phyloP scores from a whole-genome alignment of 2,329 filamentous ascomycete species.

The Beauveria sp. region DNA sequence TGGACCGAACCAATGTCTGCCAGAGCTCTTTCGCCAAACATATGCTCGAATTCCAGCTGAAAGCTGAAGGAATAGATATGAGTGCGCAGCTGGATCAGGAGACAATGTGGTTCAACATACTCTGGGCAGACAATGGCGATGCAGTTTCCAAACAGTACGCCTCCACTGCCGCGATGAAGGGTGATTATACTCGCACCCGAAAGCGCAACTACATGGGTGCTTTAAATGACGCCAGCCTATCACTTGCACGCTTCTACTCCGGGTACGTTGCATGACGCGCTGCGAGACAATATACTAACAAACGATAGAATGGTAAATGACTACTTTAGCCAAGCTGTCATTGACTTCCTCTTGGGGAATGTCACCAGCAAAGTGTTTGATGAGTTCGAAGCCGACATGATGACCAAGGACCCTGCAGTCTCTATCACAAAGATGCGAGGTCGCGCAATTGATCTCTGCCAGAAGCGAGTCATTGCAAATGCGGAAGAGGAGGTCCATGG shows the following conservation, averaged over 20 bases:
- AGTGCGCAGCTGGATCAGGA: conserved; percentile 67
- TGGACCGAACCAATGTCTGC: conserved; percentile 92
- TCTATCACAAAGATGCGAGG: conserved; percentile 79
- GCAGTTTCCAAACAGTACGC: conserved; percentile 94
- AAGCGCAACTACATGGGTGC: conserved; percentile 89
- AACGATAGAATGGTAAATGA: conserved; percentile 83
- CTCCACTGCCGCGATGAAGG: conserved; percentile 90
- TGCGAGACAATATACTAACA: conserved; percentile 1
- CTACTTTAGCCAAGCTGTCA: conserved; percentile 90
- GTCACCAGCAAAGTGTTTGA: conserved; percentile 80
- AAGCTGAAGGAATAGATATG: conserved; percentile 67
- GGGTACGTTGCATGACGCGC: conserved; percentile 39
- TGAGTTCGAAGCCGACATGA: conserved; percentile 91
- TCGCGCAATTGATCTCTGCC: conserved; percentile 81
- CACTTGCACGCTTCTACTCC: conserved; percentile 66
- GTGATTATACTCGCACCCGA: conserved; percentile 86
- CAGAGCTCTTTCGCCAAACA: conserved; percentile 85
- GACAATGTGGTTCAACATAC: conserved; percentile 87
- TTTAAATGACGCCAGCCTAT: conserved; percentile 83
- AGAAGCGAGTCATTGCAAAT: conserved; percentile 78
- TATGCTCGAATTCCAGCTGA: conserved; percentile 73
- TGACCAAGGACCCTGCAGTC: conserved; percentile 83
- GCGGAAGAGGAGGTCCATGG: conserved; percentile 77
- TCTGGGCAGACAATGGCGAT: conserved; percentile 98
- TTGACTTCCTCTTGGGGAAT: conserved; percentile 89